phyloP scores from a whole-genome alignment of 306 rosid genomes.

The Ceratonia siliqua region DNA sequence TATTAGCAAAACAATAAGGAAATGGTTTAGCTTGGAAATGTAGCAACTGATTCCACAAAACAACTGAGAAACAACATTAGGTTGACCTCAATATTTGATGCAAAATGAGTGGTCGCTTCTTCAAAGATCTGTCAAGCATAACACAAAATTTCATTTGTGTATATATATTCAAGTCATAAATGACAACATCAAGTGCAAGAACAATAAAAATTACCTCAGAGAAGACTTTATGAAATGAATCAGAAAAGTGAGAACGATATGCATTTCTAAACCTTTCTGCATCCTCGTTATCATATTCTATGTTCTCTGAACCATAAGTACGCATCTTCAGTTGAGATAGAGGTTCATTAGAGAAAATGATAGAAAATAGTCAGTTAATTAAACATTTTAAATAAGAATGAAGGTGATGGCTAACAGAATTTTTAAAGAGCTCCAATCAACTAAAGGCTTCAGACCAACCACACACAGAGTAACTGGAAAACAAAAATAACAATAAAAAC shows the following conservation, averaged over 20 bases:
- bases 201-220: slow-evolving; percentile 66
- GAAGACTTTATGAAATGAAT: slow-evolving; percentile 84
- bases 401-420: slow-evolving; percentile 29
- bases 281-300: slow-evolving; percentile 49
- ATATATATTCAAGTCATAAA: not conserved
- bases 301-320: slow-evolving; percentile 48
- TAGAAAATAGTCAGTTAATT: slow-evolving; percentile 24
- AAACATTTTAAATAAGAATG: slow-evolving; percentile 17
- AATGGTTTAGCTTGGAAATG: slow-evolving; percentile 32
- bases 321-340: slow-evolving; percentile 49
- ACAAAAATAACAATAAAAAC: slow-evolving; percentile 20
- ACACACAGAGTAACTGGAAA: not conserved
- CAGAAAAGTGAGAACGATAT: slow-evolving; percentile 72
- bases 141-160: not conserved
- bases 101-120: slow-evolving; percentile 53
- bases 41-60: slow-evolving; percentile 25
- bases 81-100: slow-evolving; percentile 77
- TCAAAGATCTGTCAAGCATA: slow-evolving; percentile 81
- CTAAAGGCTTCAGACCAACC: slow-evolving; percentile 7
- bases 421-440: slow-evolving; percentile 19
- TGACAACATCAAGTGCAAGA: not conserved
- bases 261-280: slow-evolving; percentile 60
- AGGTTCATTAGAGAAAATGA: slow-evolving; percentile 27
- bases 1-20: slow-evolving; percentile 39
- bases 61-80: slow-evolving; percentile 18